Conservation (phyloP, 495 filamentous ascomycete species). For the Penicillium canescens region DNA sequence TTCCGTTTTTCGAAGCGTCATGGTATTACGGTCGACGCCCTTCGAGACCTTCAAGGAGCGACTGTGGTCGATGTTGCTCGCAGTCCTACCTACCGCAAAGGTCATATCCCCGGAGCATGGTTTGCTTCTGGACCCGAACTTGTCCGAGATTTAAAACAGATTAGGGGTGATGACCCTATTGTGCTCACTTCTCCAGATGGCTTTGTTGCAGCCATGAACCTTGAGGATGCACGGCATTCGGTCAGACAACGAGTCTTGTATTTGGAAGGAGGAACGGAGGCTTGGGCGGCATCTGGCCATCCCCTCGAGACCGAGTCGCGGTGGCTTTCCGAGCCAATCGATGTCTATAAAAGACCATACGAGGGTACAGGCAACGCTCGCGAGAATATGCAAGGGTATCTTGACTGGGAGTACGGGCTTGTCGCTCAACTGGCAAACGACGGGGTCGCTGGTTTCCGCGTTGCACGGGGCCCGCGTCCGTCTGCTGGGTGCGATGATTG, state of each 20-base stretch:
- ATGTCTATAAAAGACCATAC: constrained; percentile 29
- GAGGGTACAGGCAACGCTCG: constrained; percentile 28
- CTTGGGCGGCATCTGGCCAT: constrained; percentile 19
- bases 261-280: constrained; percentile 20
- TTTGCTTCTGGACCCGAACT: constrained; percentile 28
- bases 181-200: constrained; percentile 34
- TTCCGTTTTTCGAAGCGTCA: background rate
- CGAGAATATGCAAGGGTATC: constrained; percentile 29
- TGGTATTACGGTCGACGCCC: constrained; percentile 8
- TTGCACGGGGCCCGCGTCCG: constrained; percentile 10
- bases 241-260: constrained; percentile 13
- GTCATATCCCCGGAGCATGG: constrained; percentile 28
- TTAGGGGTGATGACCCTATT: constrained; percentile 12
- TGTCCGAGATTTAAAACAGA: constrained; percentile 12
- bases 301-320: constrained; percentile 20
- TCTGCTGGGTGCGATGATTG: too few species aligned
- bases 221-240: constrained; percentile 13
- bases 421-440: constrained; percentile 29
- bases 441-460: constrained; percentile 24
- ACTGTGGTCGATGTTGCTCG: constrained; percentile 27
- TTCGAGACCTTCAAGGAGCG: constrained; percentile 5
- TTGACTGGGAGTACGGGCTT: constrained; percentile 33
- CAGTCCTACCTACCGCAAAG: constrained; percentile 24
- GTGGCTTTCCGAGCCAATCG: constrained; percentile 25
- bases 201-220: constrained; percentile 37